Conservation (phyloP, 1,284 basidiomycete species). For the Boletus mariae region DNA sequence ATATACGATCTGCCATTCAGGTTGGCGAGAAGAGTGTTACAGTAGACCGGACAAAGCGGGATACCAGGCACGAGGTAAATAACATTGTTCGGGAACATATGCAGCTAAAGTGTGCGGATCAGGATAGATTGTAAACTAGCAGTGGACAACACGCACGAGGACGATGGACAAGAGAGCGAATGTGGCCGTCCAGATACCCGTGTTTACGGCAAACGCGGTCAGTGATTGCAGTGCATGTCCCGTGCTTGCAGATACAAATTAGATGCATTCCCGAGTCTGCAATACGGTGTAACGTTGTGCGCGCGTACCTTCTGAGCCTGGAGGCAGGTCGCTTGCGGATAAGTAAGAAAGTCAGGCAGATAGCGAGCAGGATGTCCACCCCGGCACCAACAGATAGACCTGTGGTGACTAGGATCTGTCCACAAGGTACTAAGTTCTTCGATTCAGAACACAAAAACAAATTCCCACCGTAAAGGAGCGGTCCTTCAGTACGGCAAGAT, state of each 20-base stretch:
- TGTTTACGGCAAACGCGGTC: conserved; percentile 13
- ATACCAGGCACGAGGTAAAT: neutral
- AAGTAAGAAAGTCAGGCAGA: conserved; percentile 7
- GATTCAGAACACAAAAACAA: neutral
- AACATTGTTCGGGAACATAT: neutral
- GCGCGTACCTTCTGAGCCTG: neutral
- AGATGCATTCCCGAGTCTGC: neutral
- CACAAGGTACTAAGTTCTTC: neutral
- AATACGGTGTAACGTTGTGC: no score
- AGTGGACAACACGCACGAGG: conserved; percentile 6
- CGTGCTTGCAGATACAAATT: conserved; percentile 1
- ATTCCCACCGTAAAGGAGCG: neutral
- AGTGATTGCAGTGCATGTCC: conserved; percentile 14
- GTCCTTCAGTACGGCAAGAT: neutral
- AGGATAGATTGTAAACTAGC: neutral
- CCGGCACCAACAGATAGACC: conserved; percentile 1
- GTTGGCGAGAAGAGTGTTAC: conserved; percentile 17
- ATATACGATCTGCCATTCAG: conserved; percentile 15
- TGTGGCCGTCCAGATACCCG: conserved; percentile 13
- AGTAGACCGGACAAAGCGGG: conserved; percentile 13
- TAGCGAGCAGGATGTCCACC: conserved; percentile 7
- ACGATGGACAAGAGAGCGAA: conserved; percentile 14
- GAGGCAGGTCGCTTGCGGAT: neutral
- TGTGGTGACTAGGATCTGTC: neutral
- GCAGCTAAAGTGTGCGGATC: neutral